Evolutionary conservation across 139 green algal genomes (phyloP).

Genomic region (Zygnema cylindricum): DNA sequence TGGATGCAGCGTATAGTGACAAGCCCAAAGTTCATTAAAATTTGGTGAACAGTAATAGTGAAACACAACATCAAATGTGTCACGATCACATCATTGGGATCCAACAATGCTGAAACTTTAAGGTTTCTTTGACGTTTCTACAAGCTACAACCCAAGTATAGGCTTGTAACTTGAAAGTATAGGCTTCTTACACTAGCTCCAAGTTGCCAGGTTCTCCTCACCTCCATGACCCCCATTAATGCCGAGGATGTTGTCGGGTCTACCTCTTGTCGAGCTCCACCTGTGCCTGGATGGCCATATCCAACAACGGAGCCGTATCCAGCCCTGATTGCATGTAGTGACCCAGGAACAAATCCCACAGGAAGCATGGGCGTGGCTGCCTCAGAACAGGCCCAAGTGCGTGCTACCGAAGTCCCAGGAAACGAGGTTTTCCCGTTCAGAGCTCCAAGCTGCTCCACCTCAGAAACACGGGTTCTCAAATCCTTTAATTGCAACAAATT

Average conservation of each 20-base stretch:
- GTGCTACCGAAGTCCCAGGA: background rate
- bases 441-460: too few species aligned
- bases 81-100: too few species aligned
- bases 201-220: too few species aligned
- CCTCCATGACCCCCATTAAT: background rate
- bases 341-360: background rate
- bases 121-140: too few species aligned
- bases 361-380: background rate
- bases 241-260: background rate
- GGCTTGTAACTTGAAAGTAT: too few species aligned
- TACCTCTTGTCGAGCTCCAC: background rate
- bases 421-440: background rate
- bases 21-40: too few species aligned
- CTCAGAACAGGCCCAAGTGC: background rate
- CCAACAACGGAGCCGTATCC: background rate
- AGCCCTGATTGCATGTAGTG: background rate
- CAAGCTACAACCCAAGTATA: too few species aligned
- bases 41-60: too few species aligned
- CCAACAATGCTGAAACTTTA: too few species aligned
- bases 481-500: background rate
- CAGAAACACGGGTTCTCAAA: background rate
- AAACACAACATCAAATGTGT: too few species aligned
- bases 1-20: too few species aligned
- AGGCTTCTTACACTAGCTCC: too few species aligned
- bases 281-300: background rate